These are phyloP conservation scores for Eimeria zaria DNA, from an alignment of 169 alveolate genomes.

Conservation along the genomic window DNA sequence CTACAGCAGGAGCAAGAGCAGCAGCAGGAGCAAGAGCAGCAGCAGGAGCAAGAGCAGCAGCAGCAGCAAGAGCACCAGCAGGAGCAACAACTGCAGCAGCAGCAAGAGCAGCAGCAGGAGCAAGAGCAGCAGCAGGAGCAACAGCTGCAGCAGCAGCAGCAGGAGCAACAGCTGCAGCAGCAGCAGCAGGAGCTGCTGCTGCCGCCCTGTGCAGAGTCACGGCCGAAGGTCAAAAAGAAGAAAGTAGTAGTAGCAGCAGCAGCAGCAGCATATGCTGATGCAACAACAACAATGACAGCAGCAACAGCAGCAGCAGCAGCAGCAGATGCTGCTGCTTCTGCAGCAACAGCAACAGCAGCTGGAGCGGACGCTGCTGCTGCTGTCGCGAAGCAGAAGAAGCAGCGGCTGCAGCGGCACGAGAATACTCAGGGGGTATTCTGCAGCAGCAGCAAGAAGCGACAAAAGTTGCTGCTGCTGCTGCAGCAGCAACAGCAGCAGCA, in stretches of 20 bases:
- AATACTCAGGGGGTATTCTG: background rate
- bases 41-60: background rate
- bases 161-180: background rate
- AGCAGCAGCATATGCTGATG: too few species aligned
- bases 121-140: too few species aligned
- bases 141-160: too few species aligned
- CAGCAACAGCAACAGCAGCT: background rate
- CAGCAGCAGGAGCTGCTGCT: background rate
- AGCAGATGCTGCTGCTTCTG: too few species aligned
- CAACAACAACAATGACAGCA: too few species aligned
- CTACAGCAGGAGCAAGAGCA: background rate
- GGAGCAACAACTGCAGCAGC: background rate
- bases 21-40: constrained; percentile 12
- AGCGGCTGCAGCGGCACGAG: background rate
- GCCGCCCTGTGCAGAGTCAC: background rate
- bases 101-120: constrained; percentile 10
- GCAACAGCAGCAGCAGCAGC: background rate
- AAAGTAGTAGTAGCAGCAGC: too few species aligned
- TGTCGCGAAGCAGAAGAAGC: background rate
- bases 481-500: background rate
- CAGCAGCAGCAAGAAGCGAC: background rate
- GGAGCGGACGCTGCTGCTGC: background rate
- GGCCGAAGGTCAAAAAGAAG: too few species aligned
- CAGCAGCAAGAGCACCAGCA: background rate
- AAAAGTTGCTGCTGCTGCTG: constrained; percentile 2